Evolutionary conservation across 768 basidiomycete species (phyloP), one percentile per base, ranked within the genome.

Genomic region (Psilocybe tampanensis): DNA sequence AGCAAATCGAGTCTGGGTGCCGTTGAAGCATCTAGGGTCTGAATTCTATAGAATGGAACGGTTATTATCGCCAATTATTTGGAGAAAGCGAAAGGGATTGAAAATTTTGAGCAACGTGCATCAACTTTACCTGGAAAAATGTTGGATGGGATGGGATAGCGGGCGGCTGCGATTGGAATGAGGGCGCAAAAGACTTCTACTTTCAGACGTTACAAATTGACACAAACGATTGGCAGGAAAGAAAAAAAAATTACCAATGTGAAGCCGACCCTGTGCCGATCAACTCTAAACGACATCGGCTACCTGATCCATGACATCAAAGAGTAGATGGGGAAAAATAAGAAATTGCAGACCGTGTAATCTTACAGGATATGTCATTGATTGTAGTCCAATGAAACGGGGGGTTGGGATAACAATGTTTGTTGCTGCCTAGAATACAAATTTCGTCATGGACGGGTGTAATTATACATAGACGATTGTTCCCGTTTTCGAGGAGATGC

Each of bases 361-460:
- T 47, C 26, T 22, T 48, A 48, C 47, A 48, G 47, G 47, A 48
- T 48, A 48, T 48, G 47, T 48, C 47, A 48, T 26, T 18, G n/a
- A n/a, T 29, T 48, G 47, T 17, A 17, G 15, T n/a, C 29, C 26
- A 48, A 17, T 18, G 17, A n/a, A 32, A 24, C 29, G n/a, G 29
- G 17, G 29, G n/a, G 5, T 18, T 24, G 47, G n/a, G 47, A 32
- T 48, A 48, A 48, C 29, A n/a, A 48, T 45, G 47, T 26, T 29
- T 29, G 15, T 11, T 12, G 9, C 12, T 33, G 24, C 7, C 7
- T 48, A n/a, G n/a, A n/a, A 33, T n/a, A 29, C n/a, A 32, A 33
- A n/a, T 32, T 48, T 23, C 43, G 8, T 32, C 22, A 19, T 48
- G 24, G 8, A 19, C 47, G 47, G 47, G 47, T 48, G 29, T 19